Conservation (phyloP, 208 protist species). For the Leishmania mexicana region DNA sequence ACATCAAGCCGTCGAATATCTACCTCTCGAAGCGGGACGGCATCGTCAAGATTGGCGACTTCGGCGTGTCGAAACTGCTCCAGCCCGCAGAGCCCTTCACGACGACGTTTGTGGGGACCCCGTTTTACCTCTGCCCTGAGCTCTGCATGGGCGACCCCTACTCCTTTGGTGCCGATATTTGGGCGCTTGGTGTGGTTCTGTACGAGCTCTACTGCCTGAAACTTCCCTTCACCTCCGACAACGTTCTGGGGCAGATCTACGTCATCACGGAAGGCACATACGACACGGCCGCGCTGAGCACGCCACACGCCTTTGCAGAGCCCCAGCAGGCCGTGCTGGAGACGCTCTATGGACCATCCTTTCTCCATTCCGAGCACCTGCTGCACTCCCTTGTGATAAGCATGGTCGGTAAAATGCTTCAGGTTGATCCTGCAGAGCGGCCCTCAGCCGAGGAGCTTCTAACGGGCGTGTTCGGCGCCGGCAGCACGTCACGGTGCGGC, state of each 20-base stretch:
- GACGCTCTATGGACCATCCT: slow-evolving; percentile 48
- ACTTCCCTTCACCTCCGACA: slow-evolving; percentile 81
- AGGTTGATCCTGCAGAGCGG: slow-evolving; percentile 50
- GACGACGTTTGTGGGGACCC: slow-evolving; percentile 89
- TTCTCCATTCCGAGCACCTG: slow-evolving; percentile 48
- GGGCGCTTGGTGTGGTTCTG: slow-evolving; percentile 83
- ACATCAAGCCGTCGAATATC: slow-evolving; percentile 94
- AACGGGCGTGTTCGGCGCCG: slow-evolving; percentile 45
- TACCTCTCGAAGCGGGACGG: slow-evolving; percentile 63
- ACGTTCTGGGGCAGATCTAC: slow-evolving; percentile 87
- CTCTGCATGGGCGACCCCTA: slow-evolving; percentile 87
- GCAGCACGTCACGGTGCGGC: slow-evolving; percentile 22
- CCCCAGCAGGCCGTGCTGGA: slow-evolving; percentile 39
- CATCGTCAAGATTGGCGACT: slow-evolving; percentile 85
- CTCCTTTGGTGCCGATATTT: slow-evolving; percentile 84
- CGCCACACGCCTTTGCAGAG: slow-evolving; percentile 46
- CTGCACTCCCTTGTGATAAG: slow-evolving; percentile 66
- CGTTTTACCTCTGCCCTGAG: slow-evolving; percentile 91
- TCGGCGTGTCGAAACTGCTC: slow-evolving; percentile 88
- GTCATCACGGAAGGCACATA: slow-evolving; percentile 85
- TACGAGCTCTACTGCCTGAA: slow-evolving; percentile 87
- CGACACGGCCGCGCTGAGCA: slow-evolving; percentile 49
- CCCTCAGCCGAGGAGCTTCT: slow-evolving; percentile 64
- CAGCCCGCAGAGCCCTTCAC: slow-evolving; percentile 54
- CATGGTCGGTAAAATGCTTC: slow-evolving; percentile 72